Conservation (phyloP, 1,284 basidiomycete species). For the Ganoderma meredithae region DNA sequence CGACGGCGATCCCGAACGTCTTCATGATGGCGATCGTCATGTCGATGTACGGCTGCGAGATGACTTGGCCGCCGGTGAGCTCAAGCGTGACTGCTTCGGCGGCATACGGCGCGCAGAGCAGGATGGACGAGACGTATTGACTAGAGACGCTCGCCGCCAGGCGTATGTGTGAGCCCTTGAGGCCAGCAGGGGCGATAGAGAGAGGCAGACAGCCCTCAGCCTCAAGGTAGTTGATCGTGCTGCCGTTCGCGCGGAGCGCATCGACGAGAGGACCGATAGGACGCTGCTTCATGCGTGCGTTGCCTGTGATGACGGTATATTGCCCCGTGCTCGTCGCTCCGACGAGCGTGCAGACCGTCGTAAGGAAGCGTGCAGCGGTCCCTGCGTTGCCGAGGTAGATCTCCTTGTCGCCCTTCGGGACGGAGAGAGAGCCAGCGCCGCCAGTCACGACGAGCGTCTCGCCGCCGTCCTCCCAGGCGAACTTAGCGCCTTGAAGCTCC, state of each 20-base stretch:
- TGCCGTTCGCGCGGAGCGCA: constrained; percentile 87
- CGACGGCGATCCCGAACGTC: constrained; percentile 88
- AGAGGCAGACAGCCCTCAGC: constrained; percentile 89
- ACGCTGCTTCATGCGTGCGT: constrained; percentile 98
- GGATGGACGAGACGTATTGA: constrained; percentile 98
- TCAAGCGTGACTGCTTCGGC: constrained; percentile 84
- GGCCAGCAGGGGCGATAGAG: constrained; percentile 83
- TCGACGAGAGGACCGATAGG: constrained; percentile 96
- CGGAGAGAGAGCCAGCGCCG: constrained; percentile 81
- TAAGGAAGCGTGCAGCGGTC: constrained; percentile 97
- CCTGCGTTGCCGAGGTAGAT: constrained; percentile 98
- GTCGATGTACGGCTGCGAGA: constrained; percentile 99
- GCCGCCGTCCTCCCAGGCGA: constrained; percentile 92
- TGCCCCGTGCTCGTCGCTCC: constrained; percentile 53
- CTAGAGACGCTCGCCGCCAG: constrained; percentile 95
- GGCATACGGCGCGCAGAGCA: constrained; percentile 97
- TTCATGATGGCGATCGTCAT: constrained; percentile 99
- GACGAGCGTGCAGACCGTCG: constrained; percentile 93
- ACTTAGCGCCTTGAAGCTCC: constrained; percentile 91
- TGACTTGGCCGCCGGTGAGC: constrained; percentile 92
- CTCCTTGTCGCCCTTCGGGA: constrained; percentile 84
- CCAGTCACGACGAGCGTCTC: constrained; percentile 95
- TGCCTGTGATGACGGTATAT: constrained; percentile 90
- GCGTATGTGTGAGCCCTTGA: constrained; percentile 85
- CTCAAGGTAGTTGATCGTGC: constrained; percentile 82